Evolutionary conservation across 2,329 filamentous ascomycete genomes (phyloP).

Genomic region (Phialophora macrospora): DNA sequence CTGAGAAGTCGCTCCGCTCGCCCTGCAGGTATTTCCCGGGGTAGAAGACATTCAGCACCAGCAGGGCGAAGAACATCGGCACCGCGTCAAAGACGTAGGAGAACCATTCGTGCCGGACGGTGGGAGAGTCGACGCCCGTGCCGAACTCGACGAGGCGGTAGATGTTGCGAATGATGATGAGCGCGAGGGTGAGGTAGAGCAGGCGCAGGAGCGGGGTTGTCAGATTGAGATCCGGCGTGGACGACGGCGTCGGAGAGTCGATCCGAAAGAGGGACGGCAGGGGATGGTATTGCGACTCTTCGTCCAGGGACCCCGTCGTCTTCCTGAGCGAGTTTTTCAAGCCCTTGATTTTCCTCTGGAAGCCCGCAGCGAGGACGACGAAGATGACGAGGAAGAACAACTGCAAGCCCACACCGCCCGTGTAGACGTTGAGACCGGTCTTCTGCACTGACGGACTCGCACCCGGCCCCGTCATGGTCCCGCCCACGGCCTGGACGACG

Average conservation of each 20-base stretch:
- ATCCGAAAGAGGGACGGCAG: neutral
- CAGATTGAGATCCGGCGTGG: conserved; percentile 10
- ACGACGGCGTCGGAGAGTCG: neutral
- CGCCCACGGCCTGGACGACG: conserved; percentile 51
- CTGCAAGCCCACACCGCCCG: conserved; percentile 54
- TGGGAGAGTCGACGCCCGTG: conserved; percentile 10
- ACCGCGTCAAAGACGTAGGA: conserved; percentile 49
- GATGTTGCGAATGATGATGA: conserved; percentile 61
- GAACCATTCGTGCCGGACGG: conserved; percentile 43
- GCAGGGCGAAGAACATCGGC: conserved; percentile 48
- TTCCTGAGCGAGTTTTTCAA: neutral
- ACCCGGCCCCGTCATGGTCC: conserved; percentile 44
- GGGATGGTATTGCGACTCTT: neutral
- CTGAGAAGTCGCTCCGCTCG: conserved; percentile 54
- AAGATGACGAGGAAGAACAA: conserved; percentile 59
- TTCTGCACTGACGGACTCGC: conserved; percentile 39
- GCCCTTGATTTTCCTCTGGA: conserved; percentile 51
- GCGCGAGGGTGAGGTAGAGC: conserved; percentile 57
- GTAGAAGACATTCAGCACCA: conserved; percentile 47
- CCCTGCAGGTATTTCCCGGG: conserved; percentile 50
- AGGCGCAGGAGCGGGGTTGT: conserved; percentile 49
- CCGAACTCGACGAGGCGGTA: conserved; percentile 51
- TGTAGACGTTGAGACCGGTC: conserved; percentile 54
- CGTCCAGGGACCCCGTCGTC: neutral
- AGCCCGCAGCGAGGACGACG: conserved; percentile 53